Evolutionary conservation across 768 basidiomycete genomes (phyloP), one percentile per base, ranked within the genome.

Genomic region (Holtermanniella nyarrowii): DNA sequence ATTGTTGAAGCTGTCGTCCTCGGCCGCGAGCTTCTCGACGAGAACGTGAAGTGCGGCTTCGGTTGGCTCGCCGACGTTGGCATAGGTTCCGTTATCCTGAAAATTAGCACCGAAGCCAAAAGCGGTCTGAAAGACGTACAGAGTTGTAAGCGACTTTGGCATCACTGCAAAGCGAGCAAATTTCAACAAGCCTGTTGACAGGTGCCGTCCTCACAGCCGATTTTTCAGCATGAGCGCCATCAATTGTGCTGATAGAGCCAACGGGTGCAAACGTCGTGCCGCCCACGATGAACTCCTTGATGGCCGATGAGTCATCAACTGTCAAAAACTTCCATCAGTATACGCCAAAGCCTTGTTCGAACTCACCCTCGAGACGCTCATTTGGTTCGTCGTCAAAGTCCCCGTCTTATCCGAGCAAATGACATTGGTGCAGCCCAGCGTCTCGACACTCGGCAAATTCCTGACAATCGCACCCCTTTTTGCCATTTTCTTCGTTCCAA

Each of bases 401-500:
- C 63, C 91, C 22, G 93, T 99, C 78, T 99, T 99, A 75, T 99
- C 93, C 2, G 89, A 91, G 72, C 93, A 99, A 60, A 99, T 97
- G 45, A 99, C 89, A 68, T 95, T 96, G 41, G 91, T 95, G 75
- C 90, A 91, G 0, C 93, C 93, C 5, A 99, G 77, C 37, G 93
- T 97, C 74, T 99, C 93, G 26, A 99, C 95, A 57, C 86, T 88
- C 5, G 93, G 95, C 56, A 99, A 75, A 71, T 93, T 91, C 62
- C 91, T 77, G 49, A 99, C 93, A 63, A 99, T 99, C 1, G 93
- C 93, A 56, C 96, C 95, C 74, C 91, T 86, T 76, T 95, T 86
- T 0, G 93, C 91, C 93, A 99, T 99, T 73, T 95, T 96, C 76
- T 95, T 90, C 16, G 93, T 96, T 18, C 93, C 95, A 13, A 99